Conservation (phyloP, 306 rosid species). For the Purshia tridentata region DNA sequence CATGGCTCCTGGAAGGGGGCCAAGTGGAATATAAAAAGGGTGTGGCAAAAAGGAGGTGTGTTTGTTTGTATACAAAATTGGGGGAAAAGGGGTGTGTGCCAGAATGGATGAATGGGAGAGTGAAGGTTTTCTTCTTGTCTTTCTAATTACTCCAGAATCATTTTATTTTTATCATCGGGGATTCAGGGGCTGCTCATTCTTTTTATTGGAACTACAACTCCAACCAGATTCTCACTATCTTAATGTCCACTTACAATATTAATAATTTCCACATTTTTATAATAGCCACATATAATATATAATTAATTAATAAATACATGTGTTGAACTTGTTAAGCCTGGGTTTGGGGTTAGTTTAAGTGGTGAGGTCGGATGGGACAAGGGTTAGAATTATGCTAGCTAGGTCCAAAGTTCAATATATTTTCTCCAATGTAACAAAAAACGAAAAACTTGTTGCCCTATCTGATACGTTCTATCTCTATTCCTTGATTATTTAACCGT, state of each 20-base stretch:
- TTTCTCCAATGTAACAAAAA: too few relatives aligned
- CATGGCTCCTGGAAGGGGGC: slow-evolving; percentile 46
- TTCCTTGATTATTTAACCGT: too few relatives aligned
- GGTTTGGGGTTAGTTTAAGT: too few relatives aligned
- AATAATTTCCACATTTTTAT: too few relatives aligned
- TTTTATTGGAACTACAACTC: slow-evolving; percentile 29
- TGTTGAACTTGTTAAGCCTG: not conserved
- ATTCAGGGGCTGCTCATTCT: slow-evolving; percentile 29
- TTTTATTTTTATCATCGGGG: slow-evolving; percentile 4
- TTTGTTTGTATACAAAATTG: slow-evolving; percentile 30
- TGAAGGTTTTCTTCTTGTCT: slow-evolving; percentile 79
- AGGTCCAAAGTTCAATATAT: too few relatives aligned
- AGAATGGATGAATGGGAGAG: slow-evolving; percentile 47
- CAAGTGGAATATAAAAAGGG: slow-evolving; percentile 32
- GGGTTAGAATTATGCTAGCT: too few relatives aligned
- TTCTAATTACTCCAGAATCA: slow-evolving; percentile 53
- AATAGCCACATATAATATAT: too few relatives aligned
- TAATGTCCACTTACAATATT: not conserved
- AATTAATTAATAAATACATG: not conserved
- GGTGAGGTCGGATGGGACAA: too few relatives aligned
- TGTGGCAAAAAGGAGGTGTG: slow-evolving; percentile 32
- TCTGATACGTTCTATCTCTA: too few relatives aligned
- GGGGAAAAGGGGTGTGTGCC: slow-evolving; percentile 50
- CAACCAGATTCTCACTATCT: slow-evolving; percentile 16
- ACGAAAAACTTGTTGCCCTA: not conserved